phyloP scores from a whole-genome alignment of 345 rosid species.

The Pelargonium nanum region DNA sequence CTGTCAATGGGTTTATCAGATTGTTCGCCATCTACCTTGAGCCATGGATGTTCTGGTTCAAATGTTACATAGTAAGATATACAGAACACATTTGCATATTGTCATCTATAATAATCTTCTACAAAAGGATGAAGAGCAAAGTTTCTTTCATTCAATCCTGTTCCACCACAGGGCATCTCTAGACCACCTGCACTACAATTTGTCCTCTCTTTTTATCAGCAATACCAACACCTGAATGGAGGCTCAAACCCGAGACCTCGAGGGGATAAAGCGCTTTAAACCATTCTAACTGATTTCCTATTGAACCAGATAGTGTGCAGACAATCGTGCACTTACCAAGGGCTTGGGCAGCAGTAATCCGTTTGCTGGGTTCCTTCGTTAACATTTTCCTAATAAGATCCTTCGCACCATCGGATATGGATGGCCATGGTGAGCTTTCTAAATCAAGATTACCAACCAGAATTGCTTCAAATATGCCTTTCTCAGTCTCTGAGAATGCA shows the following conservation, averaged over 20 bases:
- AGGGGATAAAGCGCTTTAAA: no score
- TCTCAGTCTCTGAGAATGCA: constrained; percentile 50
- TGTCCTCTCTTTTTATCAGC: no score
- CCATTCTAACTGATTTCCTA: no score
- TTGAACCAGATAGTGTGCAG: no score
- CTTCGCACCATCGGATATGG: constrained; percentile 63
- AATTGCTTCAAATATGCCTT: constrained; percentile 47
- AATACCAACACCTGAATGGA: no score
- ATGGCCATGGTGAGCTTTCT: constrained; percentile 61
- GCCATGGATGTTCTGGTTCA: constrained; percentile 77
- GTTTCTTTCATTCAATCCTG: background rate
- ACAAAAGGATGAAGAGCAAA: no score
- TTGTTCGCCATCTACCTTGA: constrained; percentile 40
- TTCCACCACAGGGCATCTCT: background rate
- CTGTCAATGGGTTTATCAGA: constrained; percentile 70
- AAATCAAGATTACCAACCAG: constrained; percentile 50
- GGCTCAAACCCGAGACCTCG: no score
- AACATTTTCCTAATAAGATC: constrained; percentile 68
- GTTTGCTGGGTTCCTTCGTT: constrained; percentile 49
- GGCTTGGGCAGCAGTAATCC: constrained; percentile 64
- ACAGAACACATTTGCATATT: background rate
- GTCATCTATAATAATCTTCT: background rate
- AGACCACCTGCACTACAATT: no score
- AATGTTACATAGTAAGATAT: background rate
- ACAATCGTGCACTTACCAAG: constrained; percentile 68